Conservation (phyloP, 2,329 filamentous ascomycete genomes). For the Ophiostoma ips region DNA sequence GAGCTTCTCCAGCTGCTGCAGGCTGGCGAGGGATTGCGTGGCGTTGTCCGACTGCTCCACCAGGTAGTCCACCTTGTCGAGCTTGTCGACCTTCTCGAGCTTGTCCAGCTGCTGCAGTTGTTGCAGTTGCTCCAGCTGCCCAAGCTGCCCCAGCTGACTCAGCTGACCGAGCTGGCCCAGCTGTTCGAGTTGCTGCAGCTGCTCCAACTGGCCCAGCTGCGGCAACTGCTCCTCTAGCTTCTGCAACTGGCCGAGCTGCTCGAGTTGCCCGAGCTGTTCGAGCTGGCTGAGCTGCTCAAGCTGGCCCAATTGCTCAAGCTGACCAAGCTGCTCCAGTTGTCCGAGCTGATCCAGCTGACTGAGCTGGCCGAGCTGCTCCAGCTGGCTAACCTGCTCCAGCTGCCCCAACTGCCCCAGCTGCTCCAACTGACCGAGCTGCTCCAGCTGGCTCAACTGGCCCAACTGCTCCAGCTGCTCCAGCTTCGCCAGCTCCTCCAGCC, state of each 20-base stretch:
- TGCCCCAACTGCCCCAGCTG: too few relatives aligned
- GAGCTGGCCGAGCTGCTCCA: constrained; percentile 25
- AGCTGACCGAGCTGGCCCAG: constrained; percentile 22
- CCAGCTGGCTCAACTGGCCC: background rate
- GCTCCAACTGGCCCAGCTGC: background rate
- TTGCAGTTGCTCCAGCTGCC: background rate
- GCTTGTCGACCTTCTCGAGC: constrained; percentile 28
- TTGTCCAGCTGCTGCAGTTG: constrained; percentile 40
- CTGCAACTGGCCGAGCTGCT: constrained; percentile 23
- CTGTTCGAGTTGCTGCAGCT: constrained; percentile 27
- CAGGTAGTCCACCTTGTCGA: constrained; percentile 32
- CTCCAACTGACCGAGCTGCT: too few relatives aligned
- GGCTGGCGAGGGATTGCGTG: background rate
- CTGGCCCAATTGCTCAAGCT: constrained; percentile 22
- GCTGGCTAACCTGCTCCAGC: background rate
- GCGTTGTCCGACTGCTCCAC: background rate
- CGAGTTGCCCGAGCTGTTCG: constrained; percentile 8
- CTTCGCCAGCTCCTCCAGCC: constrained; percentile 24
- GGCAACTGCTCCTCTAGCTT: constrained; percentile 32
- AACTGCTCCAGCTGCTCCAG: constrained; percentile 22
- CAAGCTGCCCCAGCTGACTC: background rate
- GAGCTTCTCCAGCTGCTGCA: constrained; percentile 28
- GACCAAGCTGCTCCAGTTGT: constrained; percentile 27
- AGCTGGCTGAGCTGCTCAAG: constrained; percentile 4
- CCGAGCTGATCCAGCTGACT: background rate